A percentile compares a stretch with the other conserved stretches of the same genome.
phyloP scores from a whole-genome alignment of 2,329 filamentous ascomycete species.

The Cladosporium velox region DNA sequence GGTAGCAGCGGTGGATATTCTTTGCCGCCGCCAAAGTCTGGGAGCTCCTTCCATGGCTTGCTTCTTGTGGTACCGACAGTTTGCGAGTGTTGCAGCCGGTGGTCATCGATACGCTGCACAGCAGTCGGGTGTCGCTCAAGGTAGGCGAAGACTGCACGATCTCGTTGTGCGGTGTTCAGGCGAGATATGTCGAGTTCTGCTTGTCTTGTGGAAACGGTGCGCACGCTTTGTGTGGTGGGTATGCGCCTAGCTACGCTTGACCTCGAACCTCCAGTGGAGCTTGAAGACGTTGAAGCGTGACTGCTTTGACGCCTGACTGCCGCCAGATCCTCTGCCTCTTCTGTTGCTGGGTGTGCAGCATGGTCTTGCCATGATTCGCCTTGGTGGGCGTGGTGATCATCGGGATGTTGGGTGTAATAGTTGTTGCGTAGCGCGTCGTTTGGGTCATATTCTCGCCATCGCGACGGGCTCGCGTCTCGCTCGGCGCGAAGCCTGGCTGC shows the following conservation, averaged over 20 bases:
- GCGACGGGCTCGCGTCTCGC: conserved; percentile 17
- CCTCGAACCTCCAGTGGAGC: neutral
- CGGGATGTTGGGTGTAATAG: conserved; percentile 15
- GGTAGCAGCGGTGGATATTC: conserved; percentile 70
- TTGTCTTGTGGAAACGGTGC: conserved; percentile 16
- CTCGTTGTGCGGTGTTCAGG: conserved; percentile 38
- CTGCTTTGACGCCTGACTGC: conserved; percentile 1
- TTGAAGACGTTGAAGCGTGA: conserved; percentile 7
- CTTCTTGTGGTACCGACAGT: conserved; percentile 62
- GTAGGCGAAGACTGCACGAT: conserved; percentile 45
- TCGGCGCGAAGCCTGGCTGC: conserved; percentile 18
- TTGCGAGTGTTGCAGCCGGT: conserved; percentile 67
- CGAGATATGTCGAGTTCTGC: conserved; percentile 18
- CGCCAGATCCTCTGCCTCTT: conserved; percentile 17
- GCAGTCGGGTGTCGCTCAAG: conserved; percentile 70
- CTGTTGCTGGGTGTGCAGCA: neutral
- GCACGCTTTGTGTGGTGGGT: conserved; percentile 8
- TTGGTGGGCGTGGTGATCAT: neutral
- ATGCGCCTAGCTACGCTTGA: conserved; percentile 8
- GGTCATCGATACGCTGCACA: conserved; percentile 70
- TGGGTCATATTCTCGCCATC: conserved; percentile 21
- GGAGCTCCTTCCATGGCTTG: conserved; percentile 55
- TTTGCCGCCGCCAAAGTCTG: conserved; percentile 72
- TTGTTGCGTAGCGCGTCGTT: conserved; percentile 10
- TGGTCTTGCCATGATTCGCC: conserved; percentile 12